Evolutionary conservation across 2,329 filamentous ascomycete species (phyloP).

Genomic region (Pseudogymnoascus destructans): DNA sequence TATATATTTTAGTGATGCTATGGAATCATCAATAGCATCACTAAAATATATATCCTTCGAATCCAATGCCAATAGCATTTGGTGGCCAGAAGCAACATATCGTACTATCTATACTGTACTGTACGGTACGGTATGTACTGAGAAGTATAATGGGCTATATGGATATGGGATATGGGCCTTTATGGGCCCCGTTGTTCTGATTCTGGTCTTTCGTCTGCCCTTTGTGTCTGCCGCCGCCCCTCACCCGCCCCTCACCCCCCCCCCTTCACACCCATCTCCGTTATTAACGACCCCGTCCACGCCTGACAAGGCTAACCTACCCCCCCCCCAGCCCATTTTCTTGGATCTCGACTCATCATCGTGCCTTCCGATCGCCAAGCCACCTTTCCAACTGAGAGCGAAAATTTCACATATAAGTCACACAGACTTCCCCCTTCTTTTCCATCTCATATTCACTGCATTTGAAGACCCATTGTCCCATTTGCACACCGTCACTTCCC

Average conservation of each 20-base stretch:
- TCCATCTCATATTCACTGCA: not conserved
- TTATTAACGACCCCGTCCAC: not conserved
- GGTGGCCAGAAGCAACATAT: not conserved
- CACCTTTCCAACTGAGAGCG: not conserved
- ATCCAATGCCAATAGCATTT: not conserved
- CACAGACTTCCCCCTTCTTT: not conserved
- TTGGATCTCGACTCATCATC: constrained; percentile 7
- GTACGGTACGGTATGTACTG: not conserved
- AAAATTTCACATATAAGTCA: constrained; percentile 6
- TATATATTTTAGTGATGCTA: no score
- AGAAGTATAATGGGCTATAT: not conserved
- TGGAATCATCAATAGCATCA: not conserved
- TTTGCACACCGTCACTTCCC: not conserved
- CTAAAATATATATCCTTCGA: not conserved
- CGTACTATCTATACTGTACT: not conserved
- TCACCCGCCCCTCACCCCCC: not conserved
- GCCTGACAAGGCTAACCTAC: constrained; percentile 3
- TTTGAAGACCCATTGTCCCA: constrained; percentile 5
- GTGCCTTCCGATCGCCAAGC: constrained; percentile 7
- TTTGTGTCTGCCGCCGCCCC: not conserved
- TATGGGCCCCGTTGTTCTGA: not conserved
- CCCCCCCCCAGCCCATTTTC: not conserved
- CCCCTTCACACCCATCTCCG: not conserved
- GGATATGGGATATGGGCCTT: not conserved
- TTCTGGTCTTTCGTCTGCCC: not conserved